A percentile compares a stretch with the other conserved stretches of the same genome.
Evolutionary conservation across 2,329 filamentous ascomycete genomes (phyloP).

Genomic region (Botrytis medusae): DNA sequence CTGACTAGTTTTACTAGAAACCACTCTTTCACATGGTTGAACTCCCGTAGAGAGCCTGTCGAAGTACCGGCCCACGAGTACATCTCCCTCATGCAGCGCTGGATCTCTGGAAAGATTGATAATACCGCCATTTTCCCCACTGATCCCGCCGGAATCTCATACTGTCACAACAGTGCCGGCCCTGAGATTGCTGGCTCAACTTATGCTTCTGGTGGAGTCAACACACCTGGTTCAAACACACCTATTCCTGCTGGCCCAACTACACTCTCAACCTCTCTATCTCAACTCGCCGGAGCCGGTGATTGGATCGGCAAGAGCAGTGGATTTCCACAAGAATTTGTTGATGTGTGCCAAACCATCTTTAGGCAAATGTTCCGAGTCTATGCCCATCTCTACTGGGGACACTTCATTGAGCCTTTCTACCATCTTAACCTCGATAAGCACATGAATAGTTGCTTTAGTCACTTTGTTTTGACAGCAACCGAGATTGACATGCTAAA

Average conservation of each 20-base stretch:
- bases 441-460: slow-evolving; percentile 84
- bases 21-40: slow-evolving; percentile 95
- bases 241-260: slow-evolving; percentile 42
- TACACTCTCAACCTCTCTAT: slow-evolving; percentile 55
- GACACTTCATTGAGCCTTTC: slow-evolving; percentile 83
- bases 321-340: slow-evolving; percentile 88
- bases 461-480: slow-evolving; percentile 78
- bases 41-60: slow-evolving; percentile 80
- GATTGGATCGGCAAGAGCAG: slow-evolving; percentile 90
- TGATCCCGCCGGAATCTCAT: slow-evolving; percentile 70
- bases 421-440: slow-evolving; percentile 80
- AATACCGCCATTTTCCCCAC: slow-evolving; percentile 89
- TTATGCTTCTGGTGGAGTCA: slow-evolving; percentile 54
- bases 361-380: slow-evolving; percentile 99
- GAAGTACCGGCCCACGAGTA: slow-evolving; percentile 92
- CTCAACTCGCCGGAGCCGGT: slow-evolving; percentile 59
- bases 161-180: slow-evolving; percentile 60
- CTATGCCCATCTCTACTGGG: slow-evolving; percentile 97
- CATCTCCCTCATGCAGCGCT: slow-evolving; percentile 93
- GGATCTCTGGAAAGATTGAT: slow-evolving; percentile 95
- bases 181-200: slow-evolving; percentile 57
- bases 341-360: slow-evolving; percentile 87
- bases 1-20: slow-evolving; percentile 51
- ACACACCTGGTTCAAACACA: slow-evolving; percentile 43
- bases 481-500: slow-evolving; percentile 81